Base-by-base conservation (phyloP, 2,329 filamentous ascomycete species). In the Stemphylium beticola region DNA sequence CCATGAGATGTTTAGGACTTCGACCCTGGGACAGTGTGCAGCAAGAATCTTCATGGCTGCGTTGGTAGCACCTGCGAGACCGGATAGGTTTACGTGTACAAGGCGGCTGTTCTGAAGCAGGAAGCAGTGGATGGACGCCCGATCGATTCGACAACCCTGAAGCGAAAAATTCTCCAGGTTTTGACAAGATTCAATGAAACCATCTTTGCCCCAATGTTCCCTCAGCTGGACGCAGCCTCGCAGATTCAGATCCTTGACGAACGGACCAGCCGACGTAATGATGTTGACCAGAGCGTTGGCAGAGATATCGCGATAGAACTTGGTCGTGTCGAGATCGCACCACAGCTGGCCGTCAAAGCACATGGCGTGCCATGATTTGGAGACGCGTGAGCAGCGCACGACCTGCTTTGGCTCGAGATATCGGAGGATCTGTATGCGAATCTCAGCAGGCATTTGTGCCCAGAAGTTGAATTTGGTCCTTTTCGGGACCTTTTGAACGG, bases 261-360 rank as follows among this genome's bases (percentile, higher is more conserved):
- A 99, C 0, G 93, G 91, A 0, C 93, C 95, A 1, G 92, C 92
- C 3, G 87, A 83, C 1, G 87, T 85, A 68, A 98, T 92, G 58
- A 98, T 92, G 68, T 89, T 92, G 51, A 92, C 86, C 42, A 99
- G 78, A 0, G 91, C 90, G 60, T 91, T 87, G 18, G 90, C 90
- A 0, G 93, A 89, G 61, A 98, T 98, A 47, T 92, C 85, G 60
- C 84, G 85, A 72, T 98, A 97, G 75, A 93, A 98, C 44, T 90
- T 87, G 7, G 92, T 88, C 2, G 91, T 79, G 49, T 98, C 92
- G 43, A 98, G 83, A 37, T 84, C 86, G 3, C 87, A 87, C 95
- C 95, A 99, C 14, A 98, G 78, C 77, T 99, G 95, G 2, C 95
- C 95, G 73, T 99, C 93, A 66, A 93, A 96, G 77, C 93, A 97